Evolutionary conservation across 345 rosid genomes (phyloP).

Genomic region (Arabidopsis suecica): DNA sequence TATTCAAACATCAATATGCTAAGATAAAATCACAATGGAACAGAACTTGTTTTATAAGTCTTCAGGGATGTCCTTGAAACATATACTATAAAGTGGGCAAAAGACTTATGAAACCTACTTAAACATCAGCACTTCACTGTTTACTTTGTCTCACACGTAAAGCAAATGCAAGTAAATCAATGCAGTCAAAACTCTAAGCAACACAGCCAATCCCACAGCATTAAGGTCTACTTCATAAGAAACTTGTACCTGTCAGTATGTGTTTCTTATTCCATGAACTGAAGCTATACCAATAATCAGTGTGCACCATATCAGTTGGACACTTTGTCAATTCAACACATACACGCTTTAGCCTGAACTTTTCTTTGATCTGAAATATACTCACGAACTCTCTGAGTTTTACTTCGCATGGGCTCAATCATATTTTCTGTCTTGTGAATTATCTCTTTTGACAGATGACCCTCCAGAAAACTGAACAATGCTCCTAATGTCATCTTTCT

Average conservation of each 20-base stretch:
- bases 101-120: constrained; percentile 8
- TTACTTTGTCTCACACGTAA: not conserved
- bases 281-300: not conserved
- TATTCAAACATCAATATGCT: not conserved
- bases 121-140: not conserved
- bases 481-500: constrained; percentile 61
- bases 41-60: not conserved
- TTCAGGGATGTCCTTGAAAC: not conserved
- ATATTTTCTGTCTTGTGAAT: constrained; percentile 54
- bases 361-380: constrained; percentile 57
- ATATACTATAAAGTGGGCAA: not conserved
- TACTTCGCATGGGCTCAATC: constrained; percentile 56
- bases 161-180: not conserved
- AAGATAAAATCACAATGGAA: not conserved
- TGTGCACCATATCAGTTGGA: not conserved
- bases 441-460: constrained; percentile 57
- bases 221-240: not conserved
- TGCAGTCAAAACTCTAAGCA: not conserved
- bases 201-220: constrained; percentile 1
- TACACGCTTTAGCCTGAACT: constrained; percentile 25
- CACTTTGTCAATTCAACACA: constrained; percentile 1
- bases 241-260: not conserved
- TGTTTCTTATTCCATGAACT: not conserved
- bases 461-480: constrained; percentile 67
- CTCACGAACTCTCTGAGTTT: constrained; percentile 46